Conservation (phyloP, 495 filamentous ascomycete species). For the Aspergillus sparsus region DNA sequence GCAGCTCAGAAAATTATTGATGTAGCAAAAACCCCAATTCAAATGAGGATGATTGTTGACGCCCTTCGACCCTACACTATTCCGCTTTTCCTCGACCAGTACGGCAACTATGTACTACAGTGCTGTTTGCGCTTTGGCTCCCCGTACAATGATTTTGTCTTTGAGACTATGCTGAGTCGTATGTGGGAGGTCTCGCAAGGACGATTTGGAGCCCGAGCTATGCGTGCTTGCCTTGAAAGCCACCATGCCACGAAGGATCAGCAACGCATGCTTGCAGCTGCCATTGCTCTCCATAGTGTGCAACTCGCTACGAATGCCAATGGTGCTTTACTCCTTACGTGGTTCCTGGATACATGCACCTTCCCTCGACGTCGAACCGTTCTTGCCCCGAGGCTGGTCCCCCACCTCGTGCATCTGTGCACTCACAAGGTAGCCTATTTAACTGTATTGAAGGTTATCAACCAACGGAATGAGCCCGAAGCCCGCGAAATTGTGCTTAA, state of each 20-base stretch:
- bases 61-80: slow-evolving; percentile 81
- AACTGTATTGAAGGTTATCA: slow-evolving; percentile 97
- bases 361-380: slow-evolving; percentile 91
- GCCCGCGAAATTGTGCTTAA: slow-evolving; percentile 90
- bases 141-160: slow-evolving; percentile 94
- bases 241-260: slow-evolving; percentile 94
- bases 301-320: slow-evolving; percentile 96
- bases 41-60: slow-evolving; percentile 83
- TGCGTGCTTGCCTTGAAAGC: slow-evolving; percentile 96
- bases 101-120: slow-evolving; percentile 97
- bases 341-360: slow-evolving; percentile 98
- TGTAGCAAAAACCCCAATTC: slow-evolving; percentile 78
- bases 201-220: slow-evolving; percentile 89
- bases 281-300: slow-evolving; percentile 93
- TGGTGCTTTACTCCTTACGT: slow-evolving; percentile 89
- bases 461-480: slow-evolving; percentile 92
- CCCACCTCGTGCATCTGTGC: slow-evolving; percentile 94
- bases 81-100: slow-evolving; percentile 93
- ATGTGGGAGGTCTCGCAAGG: slow-evolving; percentile 96
- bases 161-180: slow-evolving; percentile 91
- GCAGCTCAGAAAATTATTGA: slow-evolving; percentile 99
- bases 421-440: slow-evolving; percentile 98
- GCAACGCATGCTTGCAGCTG: slow-evolving; percentile 90
- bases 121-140: slow-evolving; percentile 88
- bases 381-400: slow-evolving; percentile 87